Evolutionary conservation across 2,329 filamentous ascomycete species (phyloP), one percentile per base, ranked within the genome.

Genomic region (Cadophora gregata): DNA sequence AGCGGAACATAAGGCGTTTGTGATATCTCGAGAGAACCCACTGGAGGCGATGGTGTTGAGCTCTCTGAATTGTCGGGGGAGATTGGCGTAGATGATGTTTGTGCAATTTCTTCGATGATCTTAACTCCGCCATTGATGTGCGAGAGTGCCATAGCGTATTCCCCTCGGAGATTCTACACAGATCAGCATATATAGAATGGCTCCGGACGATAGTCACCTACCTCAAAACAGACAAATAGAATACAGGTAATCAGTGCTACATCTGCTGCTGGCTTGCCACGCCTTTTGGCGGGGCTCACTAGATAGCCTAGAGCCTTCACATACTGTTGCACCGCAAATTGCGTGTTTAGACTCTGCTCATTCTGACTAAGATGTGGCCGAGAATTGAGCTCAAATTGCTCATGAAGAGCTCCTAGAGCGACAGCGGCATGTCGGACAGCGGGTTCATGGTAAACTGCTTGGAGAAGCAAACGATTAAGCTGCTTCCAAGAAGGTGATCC

Each of bases 351-450:
- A 24, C 14, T 42, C 16, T 47, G 16, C 10, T 24, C 16, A 16
- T 9, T 19, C 14, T 42, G 14, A 14, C 19, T 29, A 12, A 31
- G 31, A 38, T 25, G 27, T 51, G 12, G 64, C 27, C 55, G 42
- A 31, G n/a, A 25, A 21, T 61, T 27, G 25, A 53, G 21, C n/a
- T 60, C 7, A 48, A 55, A 62, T 55, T 67, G 25, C 56, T 66
- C 56, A 31, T 59, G 56, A 10, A 73, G 51, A 2, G 72, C 70
- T 1, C 70, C 67, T 3, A 73, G 38, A 1, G 71, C 71, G 9
- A 73, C 60, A 2, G 72, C 58, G 12, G 69, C 72, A 58, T 72
- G 64, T 14, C 51, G 27, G 1, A 73, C 63, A 48, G 69, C 72
- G 16, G 65, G 62, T 31, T 73, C 67, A 25, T 48, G 19, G 42